phyloP scores from a whole-genome alignment of 306 rosid genomes.

The Medicago lupulina region DNA sequence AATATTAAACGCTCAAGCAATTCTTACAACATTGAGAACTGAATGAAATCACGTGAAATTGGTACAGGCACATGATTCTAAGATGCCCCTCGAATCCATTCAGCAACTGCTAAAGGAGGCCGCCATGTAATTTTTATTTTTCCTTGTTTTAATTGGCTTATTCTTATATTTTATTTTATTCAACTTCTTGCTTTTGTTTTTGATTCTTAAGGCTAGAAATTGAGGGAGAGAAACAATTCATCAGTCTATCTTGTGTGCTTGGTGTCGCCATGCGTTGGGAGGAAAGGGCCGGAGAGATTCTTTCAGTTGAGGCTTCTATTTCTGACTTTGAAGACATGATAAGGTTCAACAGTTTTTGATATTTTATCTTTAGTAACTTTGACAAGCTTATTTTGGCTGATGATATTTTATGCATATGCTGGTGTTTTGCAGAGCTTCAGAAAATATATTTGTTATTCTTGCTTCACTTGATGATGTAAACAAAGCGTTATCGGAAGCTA shows the following conservation, averaged over 20 bases:
- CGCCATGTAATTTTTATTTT: slow-evolving; percentile 48
- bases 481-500: slow-evolving; percentile 63
- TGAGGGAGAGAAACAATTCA: slow-evolving; percentile 66
- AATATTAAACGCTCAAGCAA: slow-evolving; percentile 27
- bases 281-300: slow-evolving; percentile 71
- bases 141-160: slow-evolving; percentile 36
- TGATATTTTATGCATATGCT: slow-evolving; percentile 39
- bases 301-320: slow-evolving; percentile 63
- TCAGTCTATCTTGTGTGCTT: slow-evolving; percentile 58
- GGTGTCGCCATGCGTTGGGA: slow-evolving; percentile 76
- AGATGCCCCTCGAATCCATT: slow-evolving; percentile 68
- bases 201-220: slow-evolving; percentile 67
- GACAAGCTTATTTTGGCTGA: slow-evolving; percentile 36
- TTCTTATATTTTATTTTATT: slow-evolving; percentile 13
- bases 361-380: slow-evolving; percentile 30
- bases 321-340: slow-evolving; percentile 73
- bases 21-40: slow-evolving; percentile 38
- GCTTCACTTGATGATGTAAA: slow-evolving; percentile 72
- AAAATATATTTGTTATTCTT: slow-evolving; percentile 66
- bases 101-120: slow-evolving; percentile 75
- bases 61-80: slow-evolving; percentile 64
- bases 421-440: slow-evolving; percentile 71
- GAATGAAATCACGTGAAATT: slow-evolving; percentile 42
- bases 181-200: slow-evolving; percentile 32
- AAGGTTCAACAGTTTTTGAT: slow-evolving; percentile 58